phyloP scores from a whole-genome alignment of 345 rosid species.

The thale cress (Arabidopsis thaliana) region DNA sequence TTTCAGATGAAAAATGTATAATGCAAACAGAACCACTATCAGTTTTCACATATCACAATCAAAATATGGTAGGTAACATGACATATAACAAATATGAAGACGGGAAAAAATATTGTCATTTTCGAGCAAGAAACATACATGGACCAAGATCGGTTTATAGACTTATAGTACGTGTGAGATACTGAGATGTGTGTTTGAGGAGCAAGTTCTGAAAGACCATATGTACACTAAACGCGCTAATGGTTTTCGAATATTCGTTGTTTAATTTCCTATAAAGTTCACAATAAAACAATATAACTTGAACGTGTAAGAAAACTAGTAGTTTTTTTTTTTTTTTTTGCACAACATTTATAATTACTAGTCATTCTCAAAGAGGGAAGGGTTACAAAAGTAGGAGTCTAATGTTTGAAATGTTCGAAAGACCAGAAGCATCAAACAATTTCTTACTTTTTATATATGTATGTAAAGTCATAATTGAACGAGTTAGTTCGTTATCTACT shows the following conservation, averaged over 20 bases:
- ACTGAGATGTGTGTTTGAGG: slow-evolving; percentile 11
- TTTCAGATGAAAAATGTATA: not conserved
- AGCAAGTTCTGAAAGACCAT: slow-evolving; percentile 1
- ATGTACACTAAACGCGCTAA: slow-evolving; percentile 4
- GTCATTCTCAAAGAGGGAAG: no score
- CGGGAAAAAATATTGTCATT: slow-evolving; percentile 14
- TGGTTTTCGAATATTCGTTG: not conserved
- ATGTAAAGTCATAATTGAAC: no score
- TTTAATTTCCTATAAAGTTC: not conserved
- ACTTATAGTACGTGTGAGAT: slow-evolving; percentile 20
- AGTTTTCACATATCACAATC: slow-evolving; percentile 14
- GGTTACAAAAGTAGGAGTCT: no score
- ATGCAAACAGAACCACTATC: not conserved
- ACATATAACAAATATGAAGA: not conserved
- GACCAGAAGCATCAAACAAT: no score
- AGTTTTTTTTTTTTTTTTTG: no score
- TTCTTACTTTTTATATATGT: no score
- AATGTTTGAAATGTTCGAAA: no score
- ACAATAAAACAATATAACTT: not conserved
- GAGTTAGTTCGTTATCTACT: no score
- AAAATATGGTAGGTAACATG: not conserved
- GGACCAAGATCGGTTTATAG: slow-evolving; percentile 35
- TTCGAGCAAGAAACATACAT: slow-evolving; percentile 27
- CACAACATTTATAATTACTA: no score
- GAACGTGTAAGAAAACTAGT: no score